phyloP scores from a whole-genome alignment of 164 flowering plant genomes.

The Liriodendron chinense region DNA sequence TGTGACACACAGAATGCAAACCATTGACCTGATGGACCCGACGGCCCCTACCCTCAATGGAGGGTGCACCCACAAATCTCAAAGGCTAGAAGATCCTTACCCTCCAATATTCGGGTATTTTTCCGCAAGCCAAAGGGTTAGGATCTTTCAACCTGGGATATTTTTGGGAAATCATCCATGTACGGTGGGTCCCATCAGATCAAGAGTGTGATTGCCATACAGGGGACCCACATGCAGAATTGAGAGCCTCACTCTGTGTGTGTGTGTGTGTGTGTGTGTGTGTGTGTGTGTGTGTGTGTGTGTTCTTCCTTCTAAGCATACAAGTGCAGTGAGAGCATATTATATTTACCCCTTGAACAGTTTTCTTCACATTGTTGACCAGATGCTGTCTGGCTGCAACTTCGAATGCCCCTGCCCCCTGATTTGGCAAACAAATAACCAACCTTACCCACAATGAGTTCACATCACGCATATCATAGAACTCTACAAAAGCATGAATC shows the following conservation, averaged over 20 bases:
- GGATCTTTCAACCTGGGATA: not conserved
- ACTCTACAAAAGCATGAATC: not conserved
- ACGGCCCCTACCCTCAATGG: not conserved
- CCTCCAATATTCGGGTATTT: not conserved
- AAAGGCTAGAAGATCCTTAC: not conserved
- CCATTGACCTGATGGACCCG: not conserved
- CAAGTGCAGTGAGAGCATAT: not conserved
- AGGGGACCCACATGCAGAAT: not conserved
- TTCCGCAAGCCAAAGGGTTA: not conserved
- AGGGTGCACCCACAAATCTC: not conserved
- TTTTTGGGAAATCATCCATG: not conserved
- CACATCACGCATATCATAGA: not conserved
- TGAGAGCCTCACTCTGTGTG: too few relatives aligned
- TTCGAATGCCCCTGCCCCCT: conserved; percentile 99
- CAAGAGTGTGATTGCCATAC: not conserved
- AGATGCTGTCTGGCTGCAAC: conserved; percentile 93
- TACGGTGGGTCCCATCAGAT: not conserved
- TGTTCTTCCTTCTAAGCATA: not conserved
- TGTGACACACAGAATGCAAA: not conserved
- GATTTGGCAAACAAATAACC: not conserved
- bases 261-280: too few relatives aligned
- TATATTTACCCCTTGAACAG: conserved; percentile 85
- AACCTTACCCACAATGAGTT: not conserved
- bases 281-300: too few relatives aligned
- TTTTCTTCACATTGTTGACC: conserved; percentile 85